Percentiles rank a stretch among this genome's conserved stretches.
phyloP scores from a whole-genome alignment of 2,329 filamentous ascomycete species.

The Fusarium incarnatum region DNA sequence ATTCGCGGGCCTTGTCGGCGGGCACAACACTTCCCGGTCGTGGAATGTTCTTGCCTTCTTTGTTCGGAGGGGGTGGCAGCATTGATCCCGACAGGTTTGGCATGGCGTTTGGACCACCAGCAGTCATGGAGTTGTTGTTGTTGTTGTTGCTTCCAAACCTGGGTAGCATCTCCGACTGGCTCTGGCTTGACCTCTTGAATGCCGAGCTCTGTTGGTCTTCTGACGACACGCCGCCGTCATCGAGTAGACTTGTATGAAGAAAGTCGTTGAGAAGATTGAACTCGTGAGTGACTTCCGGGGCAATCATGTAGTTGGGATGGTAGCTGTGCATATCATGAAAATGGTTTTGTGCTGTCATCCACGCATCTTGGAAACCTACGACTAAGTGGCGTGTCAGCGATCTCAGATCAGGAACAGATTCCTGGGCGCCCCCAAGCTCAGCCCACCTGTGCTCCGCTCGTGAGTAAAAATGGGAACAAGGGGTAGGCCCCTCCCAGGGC shows the following conservation, averaged over 20 bases:
- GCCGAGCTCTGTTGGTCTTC: constrained; percentile 69
- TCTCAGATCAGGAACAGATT: constrained; percentile 40
- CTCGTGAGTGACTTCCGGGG: constrained; percentile 92
- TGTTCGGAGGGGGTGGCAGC: constrained; percentile 60
- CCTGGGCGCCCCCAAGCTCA: constrained; percentile 36
- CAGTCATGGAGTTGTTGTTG: constrained; percentile 37
- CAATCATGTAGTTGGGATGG: constrained; percentile 94
- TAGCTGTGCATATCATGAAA: constrained; percentile 94
- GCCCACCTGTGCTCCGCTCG: constrained; percentile 43
- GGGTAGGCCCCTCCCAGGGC: constrained; percentile 33
- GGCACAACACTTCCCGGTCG: constrained; percentile 71
- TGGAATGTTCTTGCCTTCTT: constrained; percentile 66
- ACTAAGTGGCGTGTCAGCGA: constrained; percentile 63
- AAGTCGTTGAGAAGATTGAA: constrained; percentile 98
- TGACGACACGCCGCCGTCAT: constrained; percentile 79
- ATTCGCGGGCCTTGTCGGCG: constrained; percentile 83
- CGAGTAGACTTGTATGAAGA: constrained; percentile 88
- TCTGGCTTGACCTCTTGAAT: constrained; percentile 56
- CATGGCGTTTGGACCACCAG: constrained; percentile 39
- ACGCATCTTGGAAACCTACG: constrained; percentile 83
- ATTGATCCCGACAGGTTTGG: constrained; percentile 53
- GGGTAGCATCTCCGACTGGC: constrained; percentile 61
- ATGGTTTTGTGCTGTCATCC: constrained; percentile 77
- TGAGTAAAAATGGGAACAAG: constrained; percentile 43
- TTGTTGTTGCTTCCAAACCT: constrained; percentile 59